Base-by-base conservation (phyloP, 129 eudicot genomes). In the Calendula officinalis region DNA sequence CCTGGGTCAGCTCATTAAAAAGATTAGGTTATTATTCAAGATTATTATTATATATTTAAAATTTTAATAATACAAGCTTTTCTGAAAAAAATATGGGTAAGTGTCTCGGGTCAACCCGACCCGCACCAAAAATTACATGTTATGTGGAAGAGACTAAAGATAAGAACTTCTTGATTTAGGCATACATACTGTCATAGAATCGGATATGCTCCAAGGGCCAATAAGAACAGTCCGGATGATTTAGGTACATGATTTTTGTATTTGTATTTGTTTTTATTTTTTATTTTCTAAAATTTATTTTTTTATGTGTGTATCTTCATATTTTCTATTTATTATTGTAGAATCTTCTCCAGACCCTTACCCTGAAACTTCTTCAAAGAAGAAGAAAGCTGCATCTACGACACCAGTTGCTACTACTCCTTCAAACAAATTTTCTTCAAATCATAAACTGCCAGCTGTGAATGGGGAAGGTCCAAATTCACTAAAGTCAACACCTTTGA, bases 151-250 rank as follows among this genome's bases (percentile, higher is more conserved):
- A n/a, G n/a, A n/a, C n/a, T n/a, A n/a, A n/a, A n/a, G n/a, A 7
- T 50, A 34, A 64, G 13, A 27, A 27, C 40, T 61, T 57, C 33
- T 74, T 80, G 52, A 52, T 63, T 49, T 68, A 91, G 96, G 98
- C 39, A 77, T 16, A 44, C 79, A 1, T 41, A 87, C 75, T 85
- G 96, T 78, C 95, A 92, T 72, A 83, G 55, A 77, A 88, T 92
- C 54, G 99, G 99, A 44, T 92, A 92, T 78, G 87, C 92, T 64
- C 82, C 84, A 7, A 68, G 89, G 16, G 54, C 74, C 59, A 71
- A 55, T 68, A 81, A 39, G 51, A 88, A 68, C 42, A 6, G 40
- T 39, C 3, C 61, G 27, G 70, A 65, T 14, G 30, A 22, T 22
- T 71, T 66, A 77, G 95, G 94, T 86, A 84, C 34, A 43, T 55